Evolutionary conservation across 1,284 basidiomycete genomes (phyloP).

Genomic region (Peniophora sp.): DNA sequence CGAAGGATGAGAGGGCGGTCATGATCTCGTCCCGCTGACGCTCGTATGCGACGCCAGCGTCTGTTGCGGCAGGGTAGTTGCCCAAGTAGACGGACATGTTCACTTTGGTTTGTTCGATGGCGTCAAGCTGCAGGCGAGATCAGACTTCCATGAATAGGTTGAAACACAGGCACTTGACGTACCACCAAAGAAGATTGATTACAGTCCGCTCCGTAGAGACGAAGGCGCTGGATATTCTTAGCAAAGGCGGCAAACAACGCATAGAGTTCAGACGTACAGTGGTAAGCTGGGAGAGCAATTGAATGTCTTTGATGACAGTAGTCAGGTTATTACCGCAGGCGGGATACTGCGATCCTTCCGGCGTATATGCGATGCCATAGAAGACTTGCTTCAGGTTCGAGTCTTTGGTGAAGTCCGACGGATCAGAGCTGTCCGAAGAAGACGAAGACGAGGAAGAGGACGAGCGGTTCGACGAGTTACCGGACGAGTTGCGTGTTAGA

Average conservation of each 20-base stretch:
- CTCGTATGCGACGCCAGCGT: slow-evolving; percentile 59
- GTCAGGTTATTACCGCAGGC: slow-evolving; percentile 38
- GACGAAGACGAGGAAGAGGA: slow-evolving; percentile 33
- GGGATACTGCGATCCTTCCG: slow-evolving; percentile 44
- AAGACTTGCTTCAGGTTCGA: slow-evolving; percentile 51
- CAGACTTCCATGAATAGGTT: slow-evolving; percentile 9
- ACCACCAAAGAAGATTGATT: slow-evolving; percentile 49
- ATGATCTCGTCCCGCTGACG: slow-evolving; percentile 67
- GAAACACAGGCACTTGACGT: slow-evolving; percentile 13
- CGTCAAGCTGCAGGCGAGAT: slow-evolving; percentile 46
- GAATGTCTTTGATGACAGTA: slow-evolving; percentile 44
- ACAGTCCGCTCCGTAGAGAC: slow-evolving; percentile 53
- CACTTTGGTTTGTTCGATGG: slow-evolving; percentile 84
- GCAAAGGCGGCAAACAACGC: background rate
- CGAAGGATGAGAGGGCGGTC: slow-evolving; percentile 70
- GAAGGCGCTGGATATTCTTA: slow-evolving; percentile 29
- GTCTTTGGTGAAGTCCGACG: slow-evolving; percentile 60
- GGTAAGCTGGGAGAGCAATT: slow-evolving; percentile 55
- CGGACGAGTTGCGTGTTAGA: slow-evolving; percentile 27
- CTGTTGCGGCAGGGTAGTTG: slow-evolving; percentile 61
- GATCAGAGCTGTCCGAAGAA: slow-evolving; percentile 44
- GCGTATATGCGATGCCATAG: slow-evolving; percentile 72
- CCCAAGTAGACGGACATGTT: slow-evolving; percentile 84
- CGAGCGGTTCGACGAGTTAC: slow-evolving; percentile 11
- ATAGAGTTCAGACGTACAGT: slow-evolving; percentile 17